These are phyloP conservation scores for Hymenoscyphus repandus DNA, from an alignment of 2,329 filamentous ascomycete species.

Conservation along the genomic window DNA sequence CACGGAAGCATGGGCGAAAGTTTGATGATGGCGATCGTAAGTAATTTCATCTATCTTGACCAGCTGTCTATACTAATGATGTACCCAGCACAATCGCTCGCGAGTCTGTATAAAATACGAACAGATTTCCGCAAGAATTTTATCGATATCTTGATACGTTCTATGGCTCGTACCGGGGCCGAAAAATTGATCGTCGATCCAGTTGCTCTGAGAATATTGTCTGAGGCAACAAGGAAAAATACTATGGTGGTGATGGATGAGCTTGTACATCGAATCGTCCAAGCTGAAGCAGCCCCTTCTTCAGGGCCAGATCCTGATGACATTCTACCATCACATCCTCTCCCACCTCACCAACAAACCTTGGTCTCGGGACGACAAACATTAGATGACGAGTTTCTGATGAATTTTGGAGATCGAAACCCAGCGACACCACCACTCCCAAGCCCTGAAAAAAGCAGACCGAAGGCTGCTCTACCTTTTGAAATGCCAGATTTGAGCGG, in stretches of 20 bases:
- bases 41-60: neutral
- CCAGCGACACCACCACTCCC: no score
- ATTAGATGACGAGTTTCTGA: no score
- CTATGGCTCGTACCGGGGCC: conserved; percentile 2
- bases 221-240: conserved; percentile 14
- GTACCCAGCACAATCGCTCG: conserved; percentile 9
- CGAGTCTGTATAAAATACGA: conserved; percentile 11
- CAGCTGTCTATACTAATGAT: conserved; percentile 9
- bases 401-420: no score
- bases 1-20: conserved; percentile 8
- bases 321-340: conserved; percentile 16
- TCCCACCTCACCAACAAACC: conserved; percentile 3
- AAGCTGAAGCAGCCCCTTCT: neutral
- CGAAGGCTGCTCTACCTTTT: neutral
- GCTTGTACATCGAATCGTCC: conserved; percentile 7
- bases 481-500: neutral
- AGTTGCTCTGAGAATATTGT: conserved; percentile 6
- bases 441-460: no score
- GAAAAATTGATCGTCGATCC: conserved; percentile 10
- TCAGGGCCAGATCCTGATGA: conserved; percentile 10
- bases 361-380: neutral
- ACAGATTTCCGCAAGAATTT: conserved; percentile 11
- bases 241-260: conserved; percentile 14
- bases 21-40: conserved; percentile 17
- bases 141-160: conserved; percentile 11